Evolutionary conservation across 805 yeast species (phyloP).

Genomic region (Hanseniaspora meyeri): DNA sequence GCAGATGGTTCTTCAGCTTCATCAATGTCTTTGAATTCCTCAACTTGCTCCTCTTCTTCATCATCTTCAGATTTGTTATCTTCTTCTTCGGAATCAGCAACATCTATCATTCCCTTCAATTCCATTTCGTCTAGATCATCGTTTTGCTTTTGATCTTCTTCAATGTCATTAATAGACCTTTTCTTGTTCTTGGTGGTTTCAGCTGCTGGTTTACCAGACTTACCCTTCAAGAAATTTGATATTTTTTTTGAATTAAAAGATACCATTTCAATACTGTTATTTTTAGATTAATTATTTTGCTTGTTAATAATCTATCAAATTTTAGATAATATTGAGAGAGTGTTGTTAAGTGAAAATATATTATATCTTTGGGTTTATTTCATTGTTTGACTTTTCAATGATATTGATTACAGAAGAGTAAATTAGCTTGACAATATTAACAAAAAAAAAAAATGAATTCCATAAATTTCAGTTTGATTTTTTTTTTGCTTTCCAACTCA

Average conservation of each 20-base stretch:
- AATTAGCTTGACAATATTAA: too few relatives aligned
- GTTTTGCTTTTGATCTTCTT: constrained; percentile 35
- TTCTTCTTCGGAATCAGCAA: constrained; percentile 34
- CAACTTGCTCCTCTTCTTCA: constrained; percentile 5
- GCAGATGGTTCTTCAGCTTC: constrained; percentile 10
- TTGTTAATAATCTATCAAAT: not conserved
- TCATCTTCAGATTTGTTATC: constrained; percentile 32
- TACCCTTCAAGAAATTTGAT: constrained; percentile 5
- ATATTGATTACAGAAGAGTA: too few relatives aligned
- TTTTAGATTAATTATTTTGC: not conserved
- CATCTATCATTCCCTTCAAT: constrained; percentile 19
- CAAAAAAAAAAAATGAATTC: not conserved
- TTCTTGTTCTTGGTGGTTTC: not conserved
- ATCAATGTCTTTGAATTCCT: constrained; percentile 1
- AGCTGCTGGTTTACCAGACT: not conserved
- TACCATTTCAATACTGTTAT: not conserved
- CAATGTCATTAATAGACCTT: constrained; percentile 25
- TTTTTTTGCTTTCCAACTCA: not conserved
- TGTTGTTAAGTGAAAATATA: not conserved
- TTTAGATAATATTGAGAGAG: not conserved
- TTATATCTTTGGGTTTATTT: not conserved
- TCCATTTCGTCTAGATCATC: constrained; percentile 20
- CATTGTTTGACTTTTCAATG: not conserved
- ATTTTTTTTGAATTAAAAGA: constrained; percentile 11
- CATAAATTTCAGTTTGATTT: not conserved